Evolutionary conservation across 108 stramenopile genomes (phyloP).

Genomic region (Mediolabrus comicus): DNA sequence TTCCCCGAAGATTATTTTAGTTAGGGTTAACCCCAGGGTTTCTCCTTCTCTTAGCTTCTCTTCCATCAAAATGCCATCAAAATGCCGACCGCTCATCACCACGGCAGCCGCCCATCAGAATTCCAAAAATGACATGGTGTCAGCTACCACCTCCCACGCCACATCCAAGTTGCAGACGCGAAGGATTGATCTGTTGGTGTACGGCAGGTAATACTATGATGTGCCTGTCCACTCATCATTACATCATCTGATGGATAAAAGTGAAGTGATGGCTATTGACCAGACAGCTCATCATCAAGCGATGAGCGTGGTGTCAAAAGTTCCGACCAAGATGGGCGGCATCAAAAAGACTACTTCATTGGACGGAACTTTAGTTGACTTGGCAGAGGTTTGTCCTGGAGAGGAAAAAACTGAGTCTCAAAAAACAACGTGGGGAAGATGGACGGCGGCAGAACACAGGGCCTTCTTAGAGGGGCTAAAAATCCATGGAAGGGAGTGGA

Average conservation of each 20-base stretch:
- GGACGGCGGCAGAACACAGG: slow-evolving; percentile 90
- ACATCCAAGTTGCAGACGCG: no score
- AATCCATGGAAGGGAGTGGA: slow-evolving; percentile 91
- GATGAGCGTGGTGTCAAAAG: not conserved
- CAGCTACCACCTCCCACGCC: no score
- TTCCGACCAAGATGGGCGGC: not conserved
- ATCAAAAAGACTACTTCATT: not conserved
- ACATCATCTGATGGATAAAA: not conserved
- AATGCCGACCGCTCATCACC: no score
- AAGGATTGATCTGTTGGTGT: no score
- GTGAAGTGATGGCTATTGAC: not conserved
- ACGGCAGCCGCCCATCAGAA: no score
- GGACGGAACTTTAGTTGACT: not conserved
- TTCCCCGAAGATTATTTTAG: no score
- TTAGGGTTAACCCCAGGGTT: no score
- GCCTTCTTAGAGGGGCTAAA: slow-evolving; percentile 87
- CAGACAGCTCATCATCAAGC: not conserved
- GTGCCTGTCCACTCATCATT: not conserved
- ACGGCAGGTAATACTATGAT: no score
- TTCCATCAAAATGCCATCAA: no score
- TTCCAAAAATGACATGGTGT: no score
- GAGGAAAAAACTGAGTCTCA: not conserved
- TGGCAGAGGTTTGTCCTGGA: not conserved
- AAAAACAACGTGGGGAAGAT: slow-evolving; percentile 48
- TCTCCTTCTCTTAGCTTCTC: no score